Evolutionary conservation across 371 early-diverging fungal species (phyloP).

Genomic region (Lichtheimia ramosa): DNA sequence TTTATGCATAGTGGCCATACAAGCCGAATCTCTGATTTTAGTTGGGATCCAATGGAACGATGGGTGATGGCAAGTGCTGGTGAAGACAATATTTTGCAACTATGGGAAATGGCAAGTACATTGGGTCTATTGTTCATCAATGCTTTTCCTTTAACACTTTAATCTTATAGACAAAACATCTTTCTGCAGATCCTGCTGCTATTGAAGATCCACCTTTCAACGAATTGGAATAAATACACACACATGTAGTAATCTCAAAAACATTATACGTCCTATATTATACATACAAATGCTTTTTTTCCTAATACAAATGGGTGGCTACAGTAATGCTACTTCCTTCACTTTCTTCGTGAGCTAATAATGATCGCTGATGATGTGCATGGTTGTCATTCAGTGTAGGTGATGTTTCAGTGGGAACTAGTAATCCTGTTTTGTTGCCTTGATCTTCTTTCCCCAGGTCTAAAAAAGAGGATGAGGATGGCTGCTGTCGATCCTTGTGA

Average conservation of each 20-base stretch:
- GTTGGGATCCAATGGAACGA: constrained; percentile 95
- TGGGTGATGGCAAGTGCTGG: constrained; percentile 95
- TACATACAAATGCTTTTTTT: too few relatives aligned
- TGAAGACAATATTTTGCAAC: constrained; percentile 96
- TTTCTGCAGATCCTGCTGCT: background rate
- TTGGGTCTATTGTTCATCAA: background rate
- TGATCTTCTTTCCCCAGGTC: background rate
- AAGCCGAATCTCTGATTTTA: constrained; percentile 92
- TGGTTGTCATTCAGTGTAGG: background rate
- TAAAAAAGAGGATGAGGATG: constrained; percentile 1
- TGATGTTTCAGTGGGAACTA: background rate
- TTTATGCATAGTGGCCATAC: constrained; percentile 99
- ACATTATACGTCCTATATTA: too few relatives aligned
- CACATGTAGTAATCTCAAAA: too few relatives aligned
- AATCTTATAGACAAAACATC: background rate
- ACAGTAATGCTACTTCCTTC: constrained; percentile 12
- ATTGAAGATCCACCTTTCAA: background rate
- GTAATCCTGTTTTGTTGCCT: background rate
- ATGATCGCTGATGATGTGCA: constrained; percentile 1
- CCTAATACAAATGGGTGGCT: background rate
- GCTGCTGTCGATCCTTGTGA: background rate
- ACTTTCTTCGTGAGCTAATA: constrained; percentile 8
- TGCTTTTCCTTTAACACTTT: too few relatives aligned
- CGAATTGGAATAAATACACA: background rate
- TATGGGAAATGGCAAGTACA: constrained; percentile 95